Conservation (phyloP, 2,329 filamentous ascomycete species). For the Teratosphaeriaceae sp. region DNA sequence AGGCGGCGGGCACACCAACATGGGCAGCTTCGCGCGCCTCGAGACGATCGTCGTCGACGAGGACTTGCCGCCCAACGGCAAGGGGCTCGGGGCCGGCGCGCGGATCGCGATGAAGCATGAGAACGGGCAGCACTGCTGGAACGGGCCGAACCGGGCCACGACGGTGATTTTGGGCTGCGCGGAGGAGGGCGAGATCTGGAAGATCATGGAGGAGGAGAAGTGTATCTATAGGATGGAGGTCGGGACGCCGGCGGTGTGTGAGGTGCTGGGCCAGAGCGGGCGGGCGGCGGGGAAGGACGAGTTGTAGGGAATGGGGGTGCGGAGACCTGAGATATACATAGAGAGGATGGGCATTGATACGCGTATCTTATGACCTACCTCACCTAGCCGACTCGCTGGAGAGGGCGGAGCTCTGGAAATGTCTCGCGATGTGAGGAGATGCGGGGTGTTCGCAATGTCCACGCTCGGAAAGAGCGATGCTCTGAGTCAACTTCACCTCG, state of each 20-base stretch:
- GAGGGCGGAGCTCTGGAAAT: no score
- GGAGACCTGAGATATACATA: not conserved
- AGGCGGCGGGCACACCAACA: constrained; percentile 72
- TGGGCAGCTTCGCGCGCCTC: constrained; percentile 79
- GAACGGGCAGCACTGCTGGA: constrained; percentile 93
- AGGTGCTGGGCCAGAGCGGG: constrained; percentile 25
- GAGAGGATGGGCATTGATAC: no score
- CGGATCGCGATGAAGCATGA: constrained; percentile 75
- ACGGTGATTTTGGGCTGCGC: constrained; percentile 82
- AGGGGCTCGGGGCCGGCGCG: constrained; percentile 67
- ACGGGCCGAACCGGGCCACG: constrained; percentile 79
- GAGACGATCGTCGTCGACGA: constrained; percentile 65
- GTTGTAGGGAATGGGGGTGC: constrained; percentile 9
- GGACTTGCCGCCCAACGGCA: constrained; percentile 70
- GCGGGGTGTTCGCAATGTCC: no score
- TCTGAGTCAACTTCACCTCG: no score
- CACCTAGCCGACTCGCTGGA: no score
- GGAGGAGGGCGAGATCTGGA: constrained; percentile 87
- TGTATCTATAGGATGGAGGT: constrained; percentile 97
- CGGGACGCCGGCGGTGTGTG: constrained; percentile 83
- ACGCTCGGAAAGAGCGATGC: no score
- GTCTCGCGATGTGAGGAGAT: no score
- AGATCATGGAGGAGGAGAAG: constrained; percentile 89
- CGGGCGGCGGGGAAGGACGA: constrained; percentile 11
- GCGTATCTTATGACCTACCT: no score